A percentile compares a stretch with the other conserved stretches of the same genome.
Evolutionary conservation across 176 grass and related monocot genomes (phyloP).

Genomic region (Carex littledalei): DNA sequence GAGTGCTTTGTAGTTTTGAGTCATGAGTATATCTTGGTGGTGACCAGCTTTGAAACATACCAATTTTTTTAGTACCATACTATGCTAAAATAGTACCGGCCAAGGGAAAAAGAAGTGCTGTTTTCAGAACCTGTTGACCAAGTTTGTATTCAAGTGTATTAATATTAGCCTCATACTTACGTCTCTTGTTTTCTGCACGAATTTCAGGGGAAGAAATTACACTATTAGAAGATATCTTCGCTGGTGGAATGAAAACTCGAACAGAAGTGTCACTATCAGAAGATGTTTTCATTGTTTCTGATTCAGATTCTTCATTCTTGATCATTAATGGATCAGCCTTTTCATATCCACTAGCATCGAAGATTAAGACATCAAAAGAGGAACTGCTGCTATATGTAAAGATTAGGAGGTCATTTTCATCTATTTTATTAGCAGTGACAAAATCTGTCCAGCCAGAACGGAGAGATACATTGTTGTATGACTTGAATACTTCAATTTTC

Average conservation of each 20-base stretch:
- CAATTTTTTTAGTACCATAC: background rate
- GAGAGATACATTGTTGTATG: slow-evolving; percentile 12
- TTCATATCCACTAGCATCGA: slow-evolving; percentile 36
- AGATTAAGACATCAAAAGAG: slow-evolving; percentile 42
- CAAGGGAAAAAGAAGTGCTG: background rate
- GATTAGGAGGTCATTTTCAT: slow-evolving; percentile 39
- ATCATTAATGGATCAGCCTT: slow-evolving; percentile 22
- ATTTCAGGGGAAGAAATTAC: background rate
- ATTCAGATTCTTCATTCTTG: background rate
- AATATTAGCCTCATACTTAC: background rate
- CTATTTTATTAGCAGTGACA: slow-evolving; percentile 31
- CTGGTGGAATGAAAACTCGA: background rate
- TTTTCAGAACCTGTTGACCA: background rate
- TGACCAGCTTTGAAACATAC: background rate
- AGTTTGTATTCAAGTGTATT: background rate
- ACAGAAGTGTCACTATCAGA: slow-evolving; percentile 5
- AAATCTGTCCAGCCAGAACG: slow-evolving; percentile 43
- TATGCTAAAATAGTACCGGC: background rate
- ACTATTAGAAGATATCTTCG: background rate
- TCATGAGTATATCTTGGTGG: background rate
- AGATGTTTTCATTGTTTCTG: background rate
- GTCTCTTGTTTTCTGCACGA: background rate
- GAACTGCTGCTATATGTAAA: slow-evolving; percentile 30
- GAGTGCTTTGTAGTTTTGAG: background rate
- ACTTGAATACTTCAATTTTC: background rate